A percentile compares a stretch with the other conserved stretches of the same genome.
Evolutionary conservation across 441 rosid species (phyloP).

Genomic region (Gossypium gossypioides): DNA sequence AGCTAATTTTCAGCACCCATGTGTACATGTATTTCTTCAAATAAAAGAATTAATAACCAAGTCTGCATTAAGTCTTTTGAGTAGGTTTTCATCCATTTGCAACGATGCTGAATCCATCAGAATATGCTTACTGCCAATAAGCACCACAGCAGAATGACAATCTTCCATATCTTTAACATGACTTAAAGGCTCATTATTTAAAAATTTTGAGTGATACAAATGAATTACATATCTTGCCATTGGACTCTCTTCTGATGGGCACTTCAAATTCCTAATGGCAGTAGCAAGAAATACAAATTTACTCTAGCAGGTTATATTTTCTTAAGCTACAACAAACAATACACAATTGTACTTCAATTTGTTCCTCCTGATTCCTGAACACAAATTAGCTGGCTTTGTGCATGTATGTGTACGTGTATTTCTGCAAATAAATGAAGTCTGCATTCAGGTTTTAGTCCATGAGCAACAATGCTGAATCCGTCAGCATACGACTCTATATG

Average conservation of each 20-base stretch:
- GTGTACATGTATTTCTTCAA: not conserved
- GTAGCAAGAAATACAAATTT: not conserved
- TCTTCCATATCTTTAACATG: not conserved
- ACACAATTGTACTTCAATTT: not conserved
- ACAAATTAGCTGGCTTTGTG: not conserved
- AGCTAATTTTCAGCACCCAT: not conserved
- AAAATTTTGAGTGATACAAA: not conserved
- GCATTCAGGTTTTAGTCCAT: not conserved
- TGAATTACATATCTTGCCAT: not conserved
- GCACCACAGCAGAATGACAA: not conserved
- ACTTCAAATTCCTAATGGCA: not conserved
- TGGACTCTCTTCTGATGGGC: not conserved
- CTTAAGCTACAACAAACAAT: not conserved
- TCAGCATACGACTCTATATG: not conserved
- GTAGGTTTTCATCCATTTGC: not conserved
- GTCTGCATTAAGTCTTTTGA: not conserved
- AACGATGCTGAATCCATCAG: not conserved
- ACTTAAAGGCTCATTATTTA: not conserved
- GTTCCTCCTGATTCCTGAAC: not conserved
- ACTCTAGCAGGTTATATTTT: not conserved
- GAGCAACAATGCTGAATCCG: not conserved
- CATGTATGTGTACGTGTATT: not conserved
- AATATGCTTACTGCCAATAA: not conserved
- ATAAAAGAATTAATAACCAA: not conserved
- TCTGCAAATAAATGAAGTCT: not conserved